These are phyloP conservation scores for Neostapfia colusana DNA, from an alignment of 176 grass and related monocot genomes.

Conservation along the genomic window DNA sequence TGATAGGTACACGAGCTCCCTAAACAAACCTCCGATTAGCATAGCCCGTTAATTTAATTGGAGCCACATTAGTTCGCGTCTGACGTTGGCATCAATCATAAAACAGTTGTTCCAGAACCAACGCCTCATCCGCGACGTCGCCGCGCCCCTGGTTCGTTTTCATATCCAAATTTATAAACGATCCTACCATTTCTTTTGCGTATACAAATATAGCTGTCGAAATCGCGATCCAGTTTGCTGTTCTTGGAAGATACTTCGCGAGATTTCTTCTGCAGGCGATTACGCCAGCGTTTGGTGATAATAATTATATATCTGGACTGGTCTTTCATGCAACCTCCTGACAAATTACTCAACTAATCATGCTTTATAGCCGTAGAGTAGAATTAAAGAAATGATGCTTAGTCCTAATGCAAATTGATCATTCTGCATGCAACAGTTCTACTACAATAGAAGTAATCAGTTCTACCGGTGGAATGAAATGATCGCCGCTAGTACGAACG, in stretches of 20 bases:
- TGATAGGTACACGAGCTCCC: constrained; percentile 21
- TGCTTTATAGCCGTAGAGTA: constrained; percentile 20
- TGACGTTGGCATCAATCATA: constrained; percentile 44
- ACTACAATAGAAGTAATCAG: neutral
- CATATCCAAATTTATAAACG: neutral
- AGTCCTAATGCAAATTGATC: constrained; percentile 1
- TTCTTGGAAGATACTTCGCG: constrained; percentile 41
- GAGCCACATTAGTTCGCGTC: constrained; percentile 4
- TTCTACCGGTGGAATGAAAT: neutral
- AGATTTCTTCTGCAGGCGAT: constrained; percentile 17
- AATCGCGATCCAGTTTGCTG: constrained; percentile 21
- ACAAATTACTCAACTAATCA: constrained; percentile 26
- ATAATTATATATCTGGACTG: neutral
- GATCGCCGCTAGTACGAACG: neutral
- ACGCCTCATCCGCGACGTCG: neutral
- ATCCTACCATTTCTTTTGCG: neutral
- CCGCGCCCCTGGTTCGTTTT: neutral
- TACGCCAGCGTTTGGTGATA: neutral
- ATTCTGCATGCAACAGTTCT: neutral
- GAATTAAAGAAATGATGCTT: constrained; percentile 19
- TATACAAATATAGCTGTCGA: neutral
- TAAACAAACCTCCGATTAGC: neutral
- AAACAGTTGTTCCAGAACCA: neutral
- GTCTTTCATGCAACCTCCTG: neutral
- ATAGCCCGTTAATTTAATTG: constrained; percentile 23